Evolutionary conservation across 176 grass and related monocot species (phyloP).

Genomic region (Triticum urartu): DNA sequence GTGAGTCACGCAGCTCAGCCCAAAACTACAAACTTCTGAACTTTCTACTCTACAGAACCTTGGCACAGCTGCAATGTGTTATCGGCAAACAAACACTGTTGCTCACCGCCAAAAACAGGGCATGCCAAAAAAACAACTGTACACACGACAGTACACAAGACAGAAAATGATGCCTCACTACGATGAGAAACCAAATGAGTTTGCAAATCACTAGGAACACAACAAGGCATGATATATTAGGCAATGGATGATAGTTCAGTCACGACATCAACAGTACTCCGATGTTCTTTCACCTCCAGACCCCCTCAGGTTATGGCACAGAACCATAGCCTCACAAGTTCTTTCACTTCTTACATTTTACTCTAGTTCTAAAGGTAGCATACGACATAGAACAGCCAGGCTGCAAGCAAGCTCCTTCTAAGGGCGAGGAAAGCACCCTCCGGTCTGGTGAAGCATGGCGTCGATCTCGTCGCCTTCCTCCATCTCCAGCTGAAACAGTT

Average conservation of each 20-base stretch:
- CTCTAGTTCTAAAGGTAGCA: not conserved
- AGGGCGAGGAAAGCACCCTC: slow-evolving; percentile 24
- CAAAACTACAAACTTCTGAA: too few species aligned
- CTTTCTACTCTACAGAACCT: too few species aligned
- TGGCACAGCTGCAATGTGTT: too few species aligned
- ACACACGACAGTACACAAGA: too few species aligned
- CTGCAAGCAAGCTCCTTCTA: not conserved
- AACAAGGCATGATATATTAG: not conserved
- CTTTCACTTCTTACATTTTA: slow-evolving; percentile 9
- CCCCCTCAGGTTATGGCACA: slow-evolving; percentile 2
- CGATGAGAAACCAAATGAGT: not conserved
- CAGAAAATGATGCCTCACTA: too few species aligned
- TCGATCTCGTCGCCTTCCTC: slow-evolving; percentile 85
- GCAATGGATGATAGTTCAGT: slow-evolving; percentile 8
- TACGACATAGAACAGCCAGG: not conserved
- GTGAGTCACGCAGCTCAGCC: too few species aligned
- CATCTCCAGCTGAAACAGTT: slow-evolving; percentile 73
- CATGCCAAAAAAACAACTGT: too few species aligned
- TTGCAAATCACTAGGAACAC: not conserved
- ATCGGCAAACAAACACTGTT: too few species aligned
- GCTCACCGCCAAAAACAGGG: too few species aligned
- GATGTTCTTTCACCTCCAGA: not conserved
- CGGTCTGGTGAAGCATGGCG: slow-evolving; percentile 93
- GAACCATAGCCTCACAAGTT: slow-evolving; percentile 35
- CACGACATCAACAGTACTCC: not conserved